Evolutionary conservation across 768 basidiomycete genomes (phyloP).

Genomic region (Tylopilus balloui): DNA sequence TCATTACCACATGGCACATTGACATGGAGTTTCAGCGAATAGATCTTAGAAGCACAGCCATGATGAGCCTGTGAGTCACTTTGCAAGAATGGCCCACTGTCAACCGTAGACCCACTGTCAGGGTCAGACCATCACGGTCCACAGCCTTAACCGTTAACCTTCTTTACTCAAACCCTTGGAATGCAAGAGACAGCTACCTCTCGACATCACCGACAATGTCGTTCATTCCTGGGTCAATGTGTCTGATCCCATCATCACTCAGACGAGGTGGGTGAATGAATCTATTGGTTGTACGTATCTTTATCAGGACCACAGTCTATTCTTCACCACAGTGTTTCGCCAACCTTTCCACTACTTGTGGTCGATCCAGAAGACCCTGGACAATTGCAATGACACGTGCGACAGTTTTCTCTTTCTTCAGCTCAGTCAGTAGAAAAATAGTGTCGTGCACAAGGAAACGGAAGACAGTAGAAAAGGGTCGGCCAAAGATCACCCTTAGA

Average conservation of each 20-base stretch:
- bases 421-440: too few species aligned
- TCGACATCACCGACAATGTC: not conserved
- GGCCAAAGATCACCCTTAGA: too few species aligned
- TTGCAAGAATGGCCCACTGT: not conserved
- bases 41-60: too few species aligned
- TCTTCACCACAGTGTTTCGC: conserved; percentile 5
- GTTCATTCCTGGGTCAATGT: not conserved
- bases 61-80: not conserved
- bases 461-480: too few species aligned
- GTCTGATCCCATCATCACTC: not conserved
- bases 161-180: too few species aligned
- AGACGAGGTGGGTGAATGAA: conserved; percentile 6
- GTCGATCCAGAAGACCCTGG: conserved; percentile 6
- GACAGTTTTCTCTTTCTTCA: too few species aligned
- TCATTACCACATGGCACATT: not conserved
- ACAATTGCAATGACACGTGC: conserved; percentile 1
- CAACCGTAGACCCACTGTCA: not conserved
- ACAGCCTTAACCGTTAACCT: too few species aligned
- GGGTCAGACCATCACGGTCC: too few species aligned
- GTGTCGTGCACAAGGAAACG: too few species aligned
- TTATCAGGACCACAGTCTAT: conserved; percentile 5
- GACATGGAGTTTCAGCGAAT: conserved; percentile 1
- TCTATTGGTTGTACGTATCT: conserved; percentile 6
- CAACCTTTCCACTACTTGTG: conserved; percentile 12
- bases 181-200: not conserved